Evolutionary conservation across 257 asterid genomes (phyloP).

Genomic region (Primulina huaijiensis): DNA sequence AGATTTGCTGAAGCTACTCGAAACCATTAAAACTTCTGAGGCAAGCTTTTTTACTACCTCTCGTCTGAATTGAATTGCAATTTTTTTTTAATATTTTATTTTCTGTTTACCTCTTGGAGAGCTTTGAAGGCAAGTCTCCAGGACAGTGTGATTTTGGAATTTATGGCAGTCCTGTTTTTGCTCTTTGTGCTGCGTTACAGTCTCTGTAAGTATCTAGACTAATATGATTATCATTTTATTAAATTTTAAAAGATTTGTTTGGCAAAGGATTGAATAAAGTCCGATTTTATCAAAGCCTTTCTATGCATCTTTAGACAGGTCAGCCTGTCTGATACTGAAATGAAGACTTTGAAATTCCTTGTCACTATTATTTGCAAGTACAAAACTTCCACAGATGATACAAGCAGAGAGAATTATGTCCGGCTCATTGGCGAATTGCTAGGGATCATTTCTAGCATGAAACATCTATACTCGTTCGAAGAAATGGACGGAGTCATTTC

Average conservation of each 20-base stretch:
- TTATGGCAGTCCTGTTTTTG: slow-evolving; percentile 78
- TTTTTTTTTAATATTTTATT: slow-evolving; percentile 8
- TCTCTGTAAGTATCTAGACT: slow-evolving; percentile 57
- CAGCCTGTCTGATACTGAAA: slow-evolving; percentile 72
- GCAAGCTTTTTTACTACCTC: slow-evolving; percentile 38
- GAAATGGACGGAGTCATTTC: slow-evolving; percentile 73
- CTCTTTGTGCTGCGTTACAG: slow-evolving; percentile 76
- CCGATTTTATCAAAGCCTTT: slow-evolving; percentile 1
- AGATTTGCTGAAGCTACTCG: slow-evolving; percentile 48
- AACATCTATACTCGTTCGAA: slow-evolving; percentile 59
- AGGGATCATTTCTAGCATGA: slow-evolving; percentile 64
- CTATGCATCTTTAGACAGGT: slow-evolving; percentile 51
- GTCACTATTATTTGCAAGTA: slow-evolving; percentile 53
- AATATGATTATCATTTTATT: neutral
- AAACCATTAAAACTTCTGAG: slow-evolving; percentile 66
- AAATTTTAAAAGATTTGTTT: neutral
- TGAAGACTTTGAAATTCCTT: slow-evolving; percentile 70
- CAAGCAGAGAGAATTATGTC: slow-evolving; percentile 43
- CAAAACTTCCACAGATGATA: slow-evolving; percentile 45
- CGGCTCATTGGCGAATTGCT: slow-evolving; percentile 69
- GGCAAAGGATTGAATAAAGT: neutral
- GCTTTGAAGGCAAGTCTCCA: slow-evolving; percentile 37
- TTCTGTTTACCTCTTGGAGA: slow-evolving; percentile 48
- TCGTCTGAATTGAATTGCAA: neutral
- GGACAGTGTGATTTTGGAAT: slow-evolving; percentile 36